Evolutionary conservation across 352 stramenopile genomes (phyloP), one percentile per base, ranked within the genome.

Genomic region (Phytophthora pluvialis): DNA sequence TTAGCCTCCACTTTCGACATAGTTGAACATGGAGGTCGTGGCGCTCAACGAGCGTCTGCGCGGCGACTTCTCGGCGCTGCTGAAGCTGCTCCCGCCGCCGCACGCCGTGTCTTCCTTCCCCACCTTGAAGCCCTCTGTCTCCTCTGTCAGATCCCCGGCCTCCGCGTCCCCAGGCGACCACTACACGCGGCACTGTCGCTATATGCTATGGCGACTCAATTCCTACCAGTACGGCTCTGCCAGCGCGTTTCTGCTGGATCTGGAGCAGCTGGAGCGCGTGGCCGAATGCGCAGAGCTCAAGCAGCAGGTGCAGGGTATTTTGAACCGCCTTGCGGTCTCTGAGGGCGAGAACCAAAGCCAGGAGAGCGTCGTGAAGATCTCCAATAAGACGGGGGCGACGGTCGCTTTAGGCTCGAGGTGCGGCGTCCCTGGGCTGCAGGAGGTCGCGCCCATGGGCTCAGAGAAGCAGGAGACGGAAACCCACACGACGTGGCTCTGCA

Each of bases 1-100:
- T 21, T 21, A 21, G 21, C 21, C 32, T 31, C 42, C 35, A 21
- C 21, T 21, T 21, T 21, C 21, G 21, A 21, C 21, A 2, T 21
- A 2, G 21, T 57, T 44, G 33, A 59, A 63, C 13, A 92, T 91
- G 84, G 81, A 91, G 31, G 47, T 88, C 43, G 72, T 88, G 16
- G 60, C 60, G 66, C 75, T 93, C 1, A 91, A 93, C 59, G 78
- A 89, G 71, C 68, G 80, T 55, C 79, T 93, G 35, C 85, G 85
- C 21, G 56, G 65, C 26, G 70, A 75, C 65, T 93, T 91, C 67
- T 73, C 82, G 56, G 55, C 72, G 49, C 67, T 93, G 33, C 57
- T 91, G 50, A 83, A 83, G 69, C 56, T 82, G 8, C 71, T 93
- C 0, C 72, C 71, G 29, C 51, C 58, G 6, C 77, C 73, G 0